Evolutionary conservation across 2,329 filamentous ascomycete genomes (phyloP).

Genomic region (Aspergillus sp.): DNA sequence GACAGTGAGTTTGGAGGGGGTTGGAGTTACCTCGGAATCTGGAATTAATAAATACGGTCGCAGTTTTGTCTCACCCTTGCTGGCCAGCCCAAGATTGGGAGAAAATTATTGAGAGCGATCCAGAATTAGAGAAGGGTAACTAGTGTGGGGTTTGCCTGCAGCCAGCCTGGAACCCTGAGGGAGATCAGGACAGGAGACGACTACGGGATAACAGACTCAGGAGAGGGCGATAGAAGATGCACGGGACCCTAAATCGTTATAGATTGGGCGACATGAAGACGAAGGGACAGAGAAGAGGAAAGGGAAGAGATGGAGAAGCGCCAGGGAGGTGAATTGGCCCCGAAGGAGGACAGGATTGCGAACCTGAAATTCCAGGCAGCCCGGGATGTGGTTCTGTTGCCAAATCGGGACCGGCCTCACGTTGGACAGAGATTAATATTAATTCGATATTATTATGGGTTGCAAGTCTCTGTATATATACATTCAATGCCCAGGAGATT

Average conservation of each 20-base stretch:
- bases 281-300: constrained; percentile 12
- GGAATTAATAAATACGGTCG: background rate
- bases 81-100: constrained; percentile 14
- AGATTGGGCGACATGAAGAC: background rate
- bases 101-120: constrained; percentile 11
- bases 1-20: background rate
- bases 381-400: constrained; percentile 6
- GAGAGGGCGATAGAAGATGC: background rate
- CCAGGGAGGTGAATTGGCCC: background rate
- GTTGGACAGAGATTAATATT: background rate
- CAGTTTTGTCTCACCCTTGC: constrained; percentile 13
- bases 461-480: no score
- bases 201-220: background rate
- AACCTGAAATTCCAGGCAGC: constrained; percentile 15
- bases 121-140: constrained; percentile 13
- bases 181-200: constrained; percentile 1
- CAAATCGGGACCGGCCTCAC: background rate
- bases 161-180: constrained; percentile 23
- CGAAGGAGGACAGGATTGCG: background rate
- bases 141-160: constrained; percentile 30
- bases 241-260: constrained; percentile 9
- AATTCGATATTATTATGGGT: no score
- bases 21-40: background rate
- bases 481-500: no score
- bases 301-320: background rate